phyloP scores from a whole-genome alignment of 2,329 filamentous ascomycete genomes.

The Fusarium solani-melongenae region DNA sequence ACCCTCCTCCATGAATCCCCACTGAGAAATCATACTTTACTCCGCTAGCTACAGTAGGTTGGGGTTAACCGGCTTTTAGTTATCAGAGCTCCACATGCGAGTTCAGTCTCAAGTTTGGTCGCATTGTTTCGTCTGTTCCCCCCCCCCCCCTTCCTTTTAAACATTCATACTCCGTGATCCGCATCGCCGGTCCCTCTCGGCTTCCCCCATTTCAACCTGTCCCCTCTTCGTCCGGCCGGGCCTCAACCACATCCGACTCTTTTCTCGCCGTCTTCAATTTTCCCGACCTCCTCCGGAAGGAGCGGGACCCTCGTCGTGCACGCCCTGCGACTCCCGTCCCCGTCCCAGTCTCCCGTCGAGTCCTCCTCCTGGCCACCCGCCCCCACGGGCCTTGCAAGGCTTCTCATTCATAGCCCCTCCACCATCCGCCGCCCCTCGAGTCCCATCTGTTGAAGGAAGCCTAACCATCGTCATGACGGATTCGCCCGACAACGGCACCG shows the following conservation, averaged over 20 bases:
- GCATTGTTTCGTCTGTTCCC: constrained; percentile 18
- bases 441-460: background rate
- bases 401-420: constrained; percentile 12
- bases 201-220: background rate
- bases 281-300: constrained; percentile 13
- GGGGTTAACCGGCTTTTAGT: constrained; percentile 12
- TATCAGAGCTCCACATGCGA: constrained; percentile 20
- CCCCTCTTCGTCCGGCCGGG: constrained; percentile 4
- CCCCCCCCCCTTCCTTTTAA: constrained; percentile 7
- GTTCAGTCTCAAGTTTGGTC: constrained; percentile 19
- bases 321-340: constrained; percentile 15
- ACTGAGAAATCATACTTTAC: constrained; percentile 9
- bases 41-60: background rate
- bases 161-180: constrained; percentile 14
- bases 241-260: background rate
- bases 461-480: constrained; percentile 45
- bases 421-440: constrained; percentile 1
- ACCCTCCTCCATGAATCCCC: background rate
- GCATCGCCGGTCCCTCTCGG: constrained; percentile 15
- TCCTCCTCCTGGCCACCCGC: constrained; percentile 1
- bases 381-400: constrained; percentile 29
- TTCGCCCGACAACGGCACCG: constrained; percentile 52
- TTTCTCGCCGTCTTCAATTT: background rate
- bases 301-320: constrained; percentile 17
- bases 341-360: constrained; percentile 11